These are phyloP conservation scores for Acrocalymma vagum DNA, from an alignment of 2,329 filamentous ascomycete genomes.

Conservation along the genomic window DNA sequence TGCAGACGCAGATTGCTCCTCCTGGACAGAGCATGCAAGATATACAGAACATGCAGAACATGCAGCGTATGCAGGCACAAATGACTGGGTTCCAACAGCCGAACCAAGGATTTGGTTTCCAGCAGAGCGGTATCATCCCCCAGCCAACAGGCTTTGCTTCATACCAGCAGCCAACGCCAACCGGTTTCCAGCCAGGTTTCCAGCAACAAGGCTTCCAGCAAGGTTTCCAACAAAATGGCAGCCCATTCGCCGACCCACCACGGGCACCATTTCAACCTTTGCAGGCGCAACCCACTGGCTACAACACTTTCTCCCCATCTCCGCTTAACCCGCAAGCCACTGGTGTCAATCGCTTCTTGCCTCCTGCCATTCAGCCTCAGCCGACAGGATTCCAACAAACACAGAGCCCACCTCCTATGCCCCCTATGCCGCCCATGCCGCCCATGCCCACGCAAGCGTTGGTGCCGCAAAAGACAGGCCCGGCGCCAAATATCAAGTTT, in stretches of 20 bases:
- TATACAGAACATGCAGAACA: constrained; percentile 54
- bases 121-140: constrained; percentile 47
- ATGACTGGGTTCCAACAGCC: constrained; percentile 51
- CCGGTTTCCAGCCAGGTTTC: constrained; percentile 41
- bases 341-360: constrained; percentile 58
- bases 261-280: constrained; percentile 52
- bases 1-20: constrained; percentile 71
- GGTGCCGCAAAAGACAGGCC: constrained; percentile 81
- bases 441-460: constrained; percentile 69
- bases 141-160: constrained; percentile 46
- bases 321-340: constrained; percentile 63
- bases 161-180: constrained; percentile 58
- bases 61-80: constrained; percentile 47
- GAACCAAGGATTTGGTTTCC: constrained; percentile 39
- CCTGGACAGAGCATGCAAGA: constrained; percentile 81
- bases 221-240: constrained; percentile 58
- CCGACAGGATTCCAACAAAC: constrained; percentile 58
- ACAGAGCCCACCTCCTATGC: constrained; percentile 65
- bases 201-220: constrained; percentile 52
- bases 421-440: constrained; percentile 64
- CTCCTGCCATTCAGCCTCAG: constrained; percentile 61
- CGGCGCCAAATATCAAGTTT: constrained; percentile 87
- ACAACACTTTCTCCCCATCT: constrained; percentile 41
- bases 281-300: constrained; percentile 50
- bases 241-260: constrained; percentile 64